Base-by-base conservation (phyloP, 257 asterid genomes). In the Nicotiana tabacum region DNA sequence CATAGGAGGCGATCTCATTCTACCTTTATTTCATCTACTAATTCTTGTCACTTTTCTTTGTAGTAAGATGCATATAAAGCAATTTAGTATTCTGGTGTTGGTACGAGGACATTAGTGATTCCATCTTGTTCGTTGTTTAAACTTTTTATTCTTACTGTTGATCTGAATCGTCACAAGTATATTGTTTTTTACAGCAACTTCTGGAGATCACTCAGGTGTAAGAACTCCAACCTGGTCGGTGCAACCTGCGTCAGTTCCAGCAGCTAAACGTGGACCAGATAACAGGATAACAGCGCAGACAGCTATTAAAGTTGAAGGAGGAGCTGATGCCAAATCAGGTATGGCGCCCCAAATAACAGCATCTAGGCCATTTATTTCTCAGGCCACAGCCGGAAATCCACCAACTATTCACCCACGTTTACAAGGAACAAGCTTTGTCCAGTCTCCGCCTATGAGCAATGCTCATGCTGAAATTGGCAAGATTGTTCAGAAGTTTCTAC, bases 181-280 rank as follows among this genome's bases (percentile, higher is more conserved):
- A 48, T 74, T 74, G 39, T 27, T 24, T 48, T 39, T 48, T 64
- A 94, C 84, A 82, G 91, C 86, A 88, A 84, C 88, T 87, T 76
- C 94, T 72, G 93, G 91, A 80, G 86, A 87, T 77, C 90, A 87
- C 84, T 76, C 91, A 67, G 83, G 81, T 77, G 85, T 53, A 82
- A 94, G 90, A 88, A 87, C 92, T 81, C 97, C 97, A 82, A 81
- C 93, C 78, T 96, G 98, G 98, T 82, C 93, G 17, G 83, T 90
- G 89, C 97, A 91, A 84, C 87, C 91, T 69, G 97, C 88, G 48
- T 83, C 95, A 83, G 84, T 84, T 48, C 84, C 90, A 81, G 66
- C 95, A 48, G 85, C 92, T 82, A 93, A 88, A 83, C 60, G 66
- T 82, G 91, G 89, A 68, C 85, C 90, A 57, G 94, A 92, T 37